A percentile compares a stretch with the other conserved stretches of the same genome.
phyloP scores from a whole-genome alignment of 129 eudicot genomes.

The Solidago caesia region DNA sequence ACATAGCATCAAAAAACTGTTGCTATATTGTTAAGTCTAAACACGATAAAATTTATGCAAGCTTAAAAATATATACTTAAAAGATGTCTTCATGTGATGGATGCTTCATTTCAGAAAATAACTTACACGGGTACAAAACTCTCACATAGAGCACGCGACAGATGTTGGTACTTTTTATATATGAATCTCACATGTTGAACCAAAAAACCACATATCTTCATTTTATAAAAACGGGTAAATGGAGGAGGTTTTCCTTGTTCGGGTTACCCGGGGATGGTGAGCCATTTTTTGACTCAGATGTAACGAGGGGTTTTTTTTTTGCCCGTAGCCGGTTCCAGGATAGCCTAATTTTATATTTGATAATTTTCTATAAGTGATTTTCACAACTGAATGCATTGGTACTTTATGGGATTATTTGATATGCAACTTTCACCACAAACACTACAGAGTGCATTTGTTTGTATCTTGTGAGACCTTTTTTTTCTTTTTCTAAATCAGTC shows the following conservation, averaged over 20 bases:
- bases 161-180: too few species aligned
- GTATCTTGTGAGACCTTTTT: background rate
- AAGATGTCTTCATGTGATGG: background rate
- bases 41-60: background rate
- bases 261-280: too few species aligned
- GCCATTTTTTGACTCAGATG: background rate
- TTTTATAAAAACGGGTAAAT: too few species aligned
- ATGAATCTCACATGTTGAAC: background rate
- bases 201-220: background rate
- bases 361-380: background rate
- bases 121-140: background rate
- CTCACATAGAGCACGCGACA: background rate
- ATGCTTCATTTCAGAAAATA: background rate
- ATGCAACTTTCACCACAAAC: background rate
- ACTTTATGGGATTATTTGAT: background rate
- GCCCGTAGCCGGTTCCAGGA: background rate
- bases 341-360: background rate
- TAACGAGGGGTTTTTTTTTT: too few species aligned
- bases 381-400: too few species aligned
- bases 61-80: background rate
- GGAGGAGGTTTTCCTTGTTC: too few species aligned
- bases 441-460: background rate
- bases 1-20: background rate
- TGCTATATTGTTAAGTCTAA: background rate
- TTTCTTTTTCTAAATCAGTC: constrained; percentile 3